Evolutionary conservation across 2,329 filamentous ascomycete genomes (phyloP), one percentile per base, ranked within the genome.

Genomic region (Dactylonectria macrodidyma): DNA sequence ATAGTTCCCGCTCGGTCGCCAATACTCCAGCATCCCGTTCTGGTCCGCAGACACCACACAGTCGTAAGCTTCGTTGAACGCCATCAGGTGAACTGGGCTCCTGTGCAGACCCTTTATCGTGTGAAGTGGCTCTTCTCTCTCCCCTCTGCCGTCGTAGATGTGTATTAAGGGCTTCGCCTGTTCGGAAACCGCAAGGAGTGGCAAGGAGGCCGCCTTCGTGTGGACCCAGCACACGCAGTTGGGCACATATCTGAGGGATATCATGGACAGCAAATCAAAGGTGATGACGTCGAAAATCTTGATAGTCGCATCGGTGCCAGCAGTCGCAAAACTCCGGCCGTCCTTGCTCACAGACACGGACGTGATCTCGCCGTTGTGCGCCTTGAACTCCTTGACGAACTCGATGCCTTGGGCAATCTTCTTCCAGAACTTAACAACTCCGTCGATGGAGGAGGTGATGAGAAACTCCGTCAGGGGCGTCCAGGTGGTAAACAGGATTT

Each of bases 381-480:
- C 95, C 78, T 91, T 92, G 84, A 97, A 99, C 83, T 99, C 95
- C 83, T 99, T 99, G 60, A 98, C 95, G 78, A 99, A 99, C 83
- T 99, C 97, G 66, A 99, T 93, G 1, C 94, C 94, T 38, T 93
- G 91, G 2, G 90, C 91, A 71, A 93, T 89, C 84, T 99, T 99
- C 84, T 99, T 99, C 96, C 96, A 99, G 81, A 99, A 99, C 81
- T 99, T 99, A 74, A 98, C 95, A 1, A 95, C 92, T n/a, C 97
- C 97, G 78, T 99, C 96, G 50, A 93, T 84, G 0, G 96, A 98
- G 68, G 93, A 94, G 1, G 96, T 99, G 70, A 99, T 96, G 44
- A 99, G 86, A 78, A 99, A 99, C 74, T 98, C 96, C 67, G 95
- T 98, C 67, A 92, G 85, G 1, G 95, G 95, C 1, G 97, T 97